These are phyloP conservation scores for Fusarium keratoplasticum DNA, from an alignment of 2,329 filamentous ascomycete species.

Conservation along the genomic window DNA sequence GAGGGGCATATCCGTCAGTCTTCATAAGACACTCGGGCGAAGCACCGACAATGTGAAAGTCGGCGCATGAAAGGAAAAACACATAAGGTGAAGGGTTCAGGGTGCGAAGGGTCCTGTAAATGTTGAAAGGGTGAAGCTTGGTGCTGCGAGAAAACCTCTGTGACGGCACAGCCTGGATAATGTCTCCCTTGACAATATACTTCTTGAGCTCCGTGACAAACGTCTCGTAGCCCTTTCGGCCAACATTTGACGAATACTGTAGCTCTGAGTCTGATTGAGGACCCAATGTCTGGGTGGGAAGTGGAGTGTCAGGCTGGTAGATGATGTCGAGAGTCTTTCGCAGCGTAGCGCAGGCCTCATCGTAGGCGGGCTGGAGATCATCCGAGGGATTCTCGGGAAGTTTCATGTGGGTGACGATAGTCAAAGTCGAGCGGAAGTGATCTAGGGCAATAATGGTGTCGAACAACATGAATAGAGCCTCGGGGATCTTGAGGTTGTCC, in stretches of 20 bases:
- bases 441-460: conserved; percentile 96
- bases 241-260: conserved; percentile 92
- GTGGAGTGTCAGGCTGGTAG: conserved; percentile 77
- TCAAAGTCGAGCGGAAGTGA: conserved; percentile 91
- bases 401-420: conserved; percentile 90
- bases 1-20: conserved; percentile 50
- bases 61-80: conserved; percentile 92
- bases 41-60: conserved; percentile 95
- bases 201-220: conserved; percentile 89
- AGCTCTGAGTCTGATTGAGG: conserved; percentile 74
- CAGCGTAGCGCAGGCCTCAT: conserved; percentile 69
- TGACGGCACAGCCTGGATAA: conserved; percentile 97
- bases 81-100: conserved; percentile 98
- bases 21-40: conserved; percentile 96
- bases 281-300: conserved; percentile 75
- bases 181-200: conserved; percentile 92
- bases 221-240: conserved; percentile 86
- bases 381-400: conserved; percentile 68
- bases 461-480: conserved; percentile 97
- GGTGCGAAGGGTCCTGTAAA: conserved; percentile 95
- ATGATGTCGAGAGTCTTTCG: conserved; percentile 77
- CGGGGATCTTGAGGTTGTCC: conserved; percentile 88
- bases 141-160: conserved; percentile 93
- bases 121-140: conserved; percentile 94
- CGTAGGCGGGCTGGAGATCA: conserved; percentile 57